Evolutionary conservation across 805 yeast species (phyloP), one percentile per base, ranked within the genome.

Genomic region (Candida silvicultrix): DNA sequence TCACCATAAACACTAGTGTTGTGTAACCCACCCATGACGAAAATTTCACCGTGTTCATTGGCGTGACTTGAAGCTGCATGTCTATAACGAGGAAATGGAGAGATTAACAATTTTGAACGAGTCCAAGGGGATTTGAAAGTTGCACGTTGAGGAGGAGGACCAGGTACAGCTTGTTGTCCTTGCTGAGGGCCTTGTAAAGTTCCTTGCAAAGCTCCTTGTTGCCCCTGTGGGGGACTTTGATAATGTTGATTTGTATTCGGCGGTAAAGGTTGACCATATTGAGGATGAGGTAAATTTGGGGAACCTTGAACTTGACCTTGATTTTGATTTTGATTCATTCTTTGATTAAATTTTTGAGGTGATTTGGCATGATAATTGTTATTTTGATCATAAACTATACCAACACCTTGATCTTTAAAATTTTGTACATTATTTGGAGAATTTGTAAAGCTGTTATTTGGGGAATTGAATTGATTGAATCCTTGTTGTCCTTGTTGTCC

Each of bases 21-120:
- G 59, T 90, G 84, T 42, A 94, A 71, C 9, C 99, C 99, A 38
- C 99, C 99, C 88, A 94, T 90, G 20, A 94, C 74, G 61, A 80
- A 89, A 19, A 89, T 69, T 49, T 89, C 94, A 45, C 88, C 88
- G 45, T 83, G 83, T 28, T 88, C 89, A 14, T 94, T 81, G 6
- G 89, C 76, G 21, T 80, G 68, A 21, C 84, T 69, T 2, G 95
- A 86, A 0, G 94, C 83, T 1, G 95, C 88, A 65, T 92, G 98
- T 55, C 97, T 83, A 62, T 89, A 89, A 39, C 99, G 78, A 3
- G 99, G 98, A 60, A 92, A 89, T 1, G 98, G 99, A 2, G 94
- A 85, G 52, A 80, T 76, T 47, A 69, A 69, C 15, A 86, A 66
- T 57, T 80, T 81, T 51, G 77, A 74, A 52, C 83, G 70, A 43